Base-by-base conservation (phyloP, 805 yeast species). In the Candida awuae region DNA sequence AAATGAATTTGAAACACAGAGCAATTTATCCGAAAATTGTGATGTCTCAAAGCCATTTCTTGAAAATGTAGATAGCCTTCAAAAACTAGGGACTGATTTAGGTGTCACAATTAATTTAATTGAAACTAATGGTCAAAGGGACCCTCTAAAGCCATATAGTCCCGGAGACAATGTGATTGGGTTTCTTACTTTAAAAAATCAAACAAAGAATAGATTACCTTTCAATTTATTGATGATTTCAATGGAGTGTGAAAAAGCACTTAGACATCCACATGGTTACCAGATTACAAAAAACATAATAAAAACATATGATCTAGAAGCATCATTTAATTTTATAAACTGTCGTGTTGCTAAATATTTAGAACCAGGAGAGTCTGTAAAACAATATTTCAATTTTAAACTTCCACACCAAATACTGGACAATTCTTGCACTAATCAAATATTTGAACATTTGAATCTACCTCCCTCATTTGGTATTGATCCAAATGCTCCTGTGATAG, bases 131-230 rank as follows among this genome's bases (percentile, higher is more conserved):
- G n/a, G n/a, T n/a, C n/a, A n/a, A n/a, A n/a, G n/a, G n/a, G n/a
- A 53, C n/a, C 51, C 60, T 32, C 50, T 71, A 19, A 64, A 65
- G 41, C 83, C 76, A 52, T 80, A 72, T 51, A 71, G 72, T 14
- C 77, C 79, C 10, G 84, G 84, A 13, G 86, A 80, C 51, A 65
- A 65, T 16, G 63, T 80, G 13, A 68, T 73, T 49, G 88, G 87
- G 0, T 72, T 68, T 47, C 59, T 69, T 6, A 46, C 55, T 0
- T 59, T 74, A 16, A 57, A 61, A 35, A 75, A 75, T 47, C 56
- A 48, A 4, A 55, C 71, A 3, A 35, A 50, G 1, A 43, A 55
- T n/a, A 59, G 65, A 0, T 61, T 80, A 17, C 69, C 70, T 3
- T 81, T 79, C 50, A 80, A 78, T 46, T 74, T 75, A 76, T 73